Evolutionary conservation across 2,329 filamentous ascomycete species (phyloP).

Genomic region (Apiospora kogelbergensis): DNA sequence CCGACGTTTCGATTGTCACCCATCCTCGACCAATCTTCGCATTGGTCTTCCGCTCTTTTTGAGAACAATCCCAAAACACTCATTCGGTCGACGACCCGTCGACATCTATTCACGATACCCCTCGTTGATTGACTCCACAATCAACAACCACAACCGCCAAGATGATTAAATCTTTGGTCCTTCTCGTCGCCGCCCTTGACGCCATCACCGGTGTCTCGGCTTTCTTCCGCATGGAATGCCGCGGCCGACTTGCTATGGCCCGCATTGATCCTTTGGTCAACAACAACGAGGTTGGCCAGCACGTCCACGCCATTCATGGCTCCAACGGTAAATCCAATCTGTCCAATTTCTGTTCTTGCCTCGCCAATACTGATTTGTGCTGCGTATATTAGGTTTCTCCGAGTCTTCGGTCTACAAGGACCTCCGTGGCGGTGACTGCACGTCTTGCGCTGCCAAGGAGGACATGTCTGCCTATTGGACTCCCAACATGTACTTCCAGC

Average conservation of each 20-base stretch:
- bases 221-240: conserved; percentile 91
- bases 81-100: neutral
- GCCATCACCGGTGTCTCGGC: conserved; percentile 49
- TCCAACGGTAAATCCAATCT: conserved; percentile 63
- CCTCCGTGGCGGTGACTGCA: conserved; percentile 66
- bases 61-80: neutral
- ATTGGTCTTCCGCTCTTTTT: conserved; percentile 5
- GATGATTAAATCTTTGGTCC: conserved; percentile 26
- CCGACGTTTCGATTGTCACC: neutral
- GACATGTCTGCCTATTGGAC: conserved; percentile 91
- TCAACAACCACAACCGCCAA: neutral
- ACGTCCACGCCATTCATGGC: conserved; percentile 76
- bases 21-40: neutral
- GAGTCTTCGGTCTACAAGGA: conserved; percentile 55
- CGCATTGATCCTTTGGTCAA: conserved; percentile 77
- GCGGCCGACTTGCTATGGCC: conserved; percentile 65
- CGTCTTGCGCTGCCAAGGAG: conserved; percentile 75
- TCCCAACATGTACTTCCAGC: conserved; percentile 75
- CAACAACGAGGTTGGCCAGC: conserved; percentile 57
- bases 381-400: conserved; percentile 58
- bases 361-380: neutral
- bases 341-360: neutral
- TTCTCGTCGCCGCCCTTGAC: conserved; percentile 28
- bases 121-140: neutral
- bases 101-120: no score